Base-by-base conservation (phyloP, 2,329 filamentous ascomycete genomes). In the Calonectria honghensis region DNA sequence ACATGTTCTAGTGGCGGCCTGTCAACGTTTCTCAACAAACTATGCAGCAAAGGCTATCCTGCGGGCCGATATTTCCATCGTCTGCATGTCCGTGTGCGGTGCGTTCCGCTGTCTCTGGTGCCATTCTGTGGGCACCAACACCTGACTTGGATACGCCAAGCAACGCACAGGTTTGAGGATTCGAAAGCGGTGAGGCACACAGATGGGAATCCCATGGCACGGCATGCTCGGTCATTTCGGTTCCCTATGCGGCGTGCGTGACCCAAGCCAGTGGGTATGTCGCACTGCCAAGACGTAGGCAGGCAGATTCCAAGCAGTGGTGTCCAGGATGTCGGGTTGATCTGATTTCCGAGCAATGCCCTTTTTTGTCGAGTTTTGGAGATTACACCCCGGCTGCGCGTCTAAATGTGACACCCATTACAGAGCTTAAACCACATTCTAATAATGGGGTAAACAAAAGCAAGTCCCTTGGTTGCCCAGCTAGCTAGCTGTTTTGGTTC, bases 251-350 rank as follows among this genome's bases (percentile, higher is more conserved):
- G 72, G 64, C 63, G 69, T 71, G 76, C 73, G 73, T 54, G 75
- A 73, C 71, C 73, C 73, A 27, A 73, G 51, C 68, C 68, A 66
- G 63, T 68, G 74, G 72, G 63, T 66, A 68, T 63, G 74, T 75
- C 39, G 29, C 57, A 75, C 72, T n/a, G 71, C 27, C 70, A 45
- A 68, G 66, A 59, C 37, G 35, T 37, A 37, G 24, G 61, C 57
- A 37, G 24, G 61, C 61, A 50, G 61, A 65, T 52, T 64, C 57
- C 57, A 63, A 37, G 57, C 39, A 16, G 29, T 20, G 35, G 24
- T 27, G 57, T 16, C 57, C 57, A 27, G 57, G 37, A 41, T 41
- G 24, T 29, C 57, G 35, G 70, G 65, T 68, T 54, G 52, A 65
- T 65, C 61, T 65, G 27, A 14, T 39, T 27, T 18, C 57, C 37